A percentile compares a stretch with the other conserved stretches of the same genome.
Evolutionary conservation across 495 filamentous ascomycete genomes (phyloP).

Genomic region (Penicillium dipodomyicola): DNA sequence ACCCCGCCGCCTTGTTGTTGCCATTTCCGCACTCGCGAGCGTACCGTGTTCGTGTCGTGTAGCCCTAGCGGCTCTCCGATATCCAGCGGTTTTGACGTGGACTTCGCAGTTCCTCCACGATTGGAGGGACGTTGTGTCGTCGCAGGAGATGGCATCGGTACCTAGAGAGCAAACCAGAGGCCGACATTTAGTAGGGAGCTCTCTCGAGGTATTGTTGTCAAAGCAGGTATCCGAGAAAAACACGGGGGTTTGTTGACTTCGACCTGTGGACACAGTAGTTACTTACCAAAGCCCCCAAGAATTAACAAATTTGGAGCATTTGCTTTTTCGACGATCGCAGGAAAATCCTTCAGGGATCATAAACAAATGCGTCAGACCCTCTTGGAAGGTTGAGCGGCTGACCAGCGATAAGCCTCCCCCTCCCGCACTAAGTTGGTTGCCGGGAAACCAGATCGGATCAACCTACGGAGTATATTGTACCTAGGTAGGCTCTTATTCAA

Average conservation of each 20-base stretch:
- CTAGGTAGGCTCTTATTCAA: not conserved
- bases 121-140: conserved; percentile 44
- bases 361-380: conserved; percentile 9
- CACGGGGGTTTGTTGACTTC: conserved; percentile 4
- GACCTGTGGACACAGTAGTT: not conserved
- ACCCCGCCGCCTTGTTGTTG: conserved; percentile 65
- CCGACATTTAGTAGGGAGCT: not conserved
- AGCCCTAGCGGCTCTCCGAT: conserved; percentile 49
- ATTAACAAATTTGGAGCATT: conserved; percentile 7
- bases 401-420: conserved; percentile 14
- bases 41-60: conserved; percentile 61
- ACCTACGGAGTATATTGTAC: not conserved
- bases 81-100: conserved; percentile 46
- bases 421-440: conserved; percentile 14
- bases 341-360: conserved; percentile 11
- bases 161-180: conserved; percentile 15
- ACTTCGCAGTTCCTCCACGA: conserved; percentile 38
- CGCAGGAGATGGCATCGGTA: conserved; percentile 47
- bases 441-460: conserved; percentile 10
- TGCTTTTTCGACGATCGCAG: conserved; percentile 4
- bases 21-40: conserved; percentile 71
- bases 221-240: conserved; percentile 16
- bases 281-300: conserved; percentile 12
- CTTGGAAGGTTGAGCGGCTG: not conserved
- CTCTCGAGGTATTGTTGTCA: conserved; percentile 19